Evolutionary conservation across 805 yeast genomes (phyloP).

Genomic region (Ogataea nakhonphanomensis): DNA sequence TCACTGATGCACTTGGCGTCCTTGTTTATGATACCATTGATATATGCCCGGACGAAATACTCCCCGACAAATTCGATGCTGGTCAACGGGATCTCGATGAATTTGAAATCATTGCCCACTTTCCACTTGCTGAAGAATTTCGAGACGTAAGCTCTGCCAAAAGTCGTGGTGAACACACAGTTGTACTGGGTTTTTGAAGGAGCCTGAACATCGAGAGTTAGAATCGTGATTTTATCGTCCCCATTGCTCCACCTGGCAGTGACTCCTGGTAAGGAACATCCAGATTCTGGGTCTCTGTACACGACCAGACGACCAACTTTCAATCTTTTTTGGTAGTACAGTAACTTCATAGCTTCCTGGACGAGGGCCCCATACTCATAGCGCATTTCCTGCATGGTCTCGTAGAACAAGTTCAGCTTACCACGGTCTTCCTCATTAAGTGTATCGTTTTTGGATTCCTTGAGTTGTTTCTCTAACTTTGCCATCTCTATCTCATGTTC

Average conservation of each 20-base stretch:
- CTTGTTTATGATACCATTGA: slow-evolving; percentile 37
- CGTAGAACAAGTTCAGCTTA: slow-evolving; percentile 45
- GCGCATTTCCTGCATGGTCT: slow-evolving; percentile 44
- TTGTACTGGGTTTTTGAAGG: slow-evolving; percentile 12
- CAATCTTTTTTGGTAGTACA: slow-evolving; percentile 46
- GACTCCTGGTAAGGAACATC: slow-evolving; percentile 48
- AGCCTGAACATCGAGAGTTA: slow-evolving; percentile 43
- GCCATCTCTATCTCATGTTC: slow-evolving; percentile 72
- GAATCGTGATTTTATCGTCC: slow-evolving; percentile 34
- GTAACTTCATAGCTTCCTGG: slow-evolving; percentile 42
- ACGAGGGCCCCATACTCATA: slow-evolving; percentile 44
- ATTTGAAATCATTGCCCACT: slow-evolving; percentile 14
- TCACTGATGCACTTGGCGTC: slow-evolving; percentile 35
- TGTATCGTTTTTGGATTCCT: slow-evolving; percentile 27
- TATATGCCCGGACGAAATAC: slow-evolving; percentile 33
- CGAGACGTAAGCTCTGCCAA: slow-evolving; percentile 32
- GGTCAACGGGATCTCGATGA: slow-evolving; percentile 38
- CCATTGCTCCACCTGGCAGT: slow-evolving; percentile 42
- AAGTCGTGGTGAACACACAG: slow-evolving; percentile 24
- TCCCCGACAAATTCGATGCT: slow-evolving; percentile 43
- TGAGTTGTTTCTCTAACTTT: slow-evolving; percentile 46
- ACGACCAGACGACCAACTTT: slow-evolving; percentile 56
- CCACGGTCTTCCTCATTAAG: slow-evolving; percentile 36
- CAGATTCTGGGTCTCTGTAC: slow-evolving; percentile 43
- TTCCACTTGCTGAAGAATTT: slow-evolving; percentile 36